phyloP scores from a whole-genome alignment of 768 basidiomycete genomes.

The Lepiota brunneoincarnata region DNA sequence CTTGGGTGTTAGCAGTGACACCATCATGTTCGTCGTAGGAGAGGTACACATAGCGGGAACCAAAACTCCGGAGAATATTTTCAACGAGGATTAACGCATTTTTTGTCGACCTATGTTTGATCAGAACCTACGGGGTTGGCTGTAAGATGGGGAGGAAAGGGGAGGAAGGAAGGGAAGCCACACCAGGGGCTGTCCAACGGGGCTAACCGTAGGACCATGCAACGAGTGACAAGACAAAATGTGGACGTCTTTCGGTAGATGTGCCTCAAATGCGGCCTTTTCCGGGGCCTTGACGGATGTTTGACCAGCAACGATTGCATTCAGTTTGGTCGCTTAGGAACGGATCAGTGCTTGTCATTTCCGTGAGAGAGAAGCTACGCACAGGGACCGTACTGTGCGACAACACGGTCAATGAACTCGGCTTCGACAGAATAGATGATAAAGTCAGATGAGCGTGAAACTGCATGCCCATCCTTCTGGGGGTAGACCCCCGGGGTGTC shows the following conservation, averaged over 20 bases:
- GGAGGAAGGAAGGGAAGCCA: conserved; percentile 17
- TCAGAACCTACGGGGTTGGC: conserved; percentile 63
- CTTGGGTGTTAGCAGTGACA: conserved; percentile 95
- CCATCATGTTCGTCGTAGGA: conserved; percentile 96
- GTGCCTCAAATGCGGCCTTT: conserved; percentile 80
- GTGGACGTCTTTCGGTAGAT: conserved; percentile 82
- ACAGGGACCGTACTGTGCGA: conserved; percentile 91
- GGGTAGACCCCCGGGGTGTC: conserved; percentile 63
- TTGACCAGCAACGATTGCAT: conserved; percentile 92
- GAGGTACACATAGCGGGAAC: conserved; percentile 85
- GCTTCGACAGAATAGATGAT: conserved; percentile 97
- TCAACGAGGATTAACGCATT: conserved; percentile 76
- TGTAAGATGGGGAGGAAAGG: neutral
- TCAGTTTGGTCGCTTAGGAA: conserved; percentile 78
- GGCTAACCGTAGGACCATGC: too few relatives aligned
- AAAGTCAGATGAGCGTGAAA: conserved; percentile 87
- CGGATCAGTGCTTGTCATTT: conserved; percentile 1
- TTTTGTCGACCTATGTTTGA: conserved; percentile 80
- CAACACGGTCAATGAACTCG: conserved; percentile 80
- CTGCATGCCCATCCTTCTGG: conserved; percentile 78
- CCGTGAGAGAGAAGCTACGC: conserved; percentile 25
- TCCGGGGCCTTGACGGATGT: conserved; percentile 98
- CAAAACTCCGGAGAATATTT: conserved; percentile 73
- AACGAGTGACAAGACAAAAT: too few relatives aligned
- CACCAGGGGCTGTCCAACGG: conserved; percentile 91